These are phyloP conservation scores for Ascochyta clinopodiicola DNA, from an alignment of 2,329 filamentous ascomycete species.

Conservation along the genomic window DNA sequence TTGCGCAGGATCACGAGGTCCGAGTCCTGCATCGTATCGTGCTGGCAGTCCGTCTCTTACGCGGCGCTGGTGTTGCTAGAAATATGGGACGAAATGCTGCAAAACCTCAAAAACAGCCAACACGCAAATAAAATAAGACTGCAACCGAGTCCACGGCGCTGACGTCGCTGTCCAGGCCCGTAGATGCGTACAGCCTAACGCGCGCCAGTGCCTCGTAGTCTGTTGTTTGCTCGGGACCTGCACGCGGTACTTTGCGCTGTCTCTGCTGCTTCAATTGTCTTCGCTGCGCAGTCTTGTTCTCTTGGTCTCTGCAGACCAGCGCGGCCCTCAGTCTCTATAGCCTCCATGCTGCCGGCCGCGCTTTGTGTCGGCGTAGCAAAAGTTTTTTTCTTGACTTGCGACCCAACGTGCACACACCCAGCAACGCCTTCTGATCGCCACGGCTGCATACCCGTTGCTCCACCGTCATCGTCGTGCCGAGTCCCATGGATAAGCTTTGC, in stretches of 20 bases:
- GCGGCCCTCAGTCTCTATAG: neutral
- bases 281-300: neutral
- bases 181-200: slow-evolving; percentile 8
- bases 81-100: neutral
- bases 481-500: neutral
- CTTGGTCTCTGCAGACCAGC: neutral
- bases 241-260: slow-evolving; percentile 1
- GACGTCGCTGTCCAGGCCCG: slow-evolving; percentile 11
- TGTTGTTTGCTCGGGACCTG: slow-evolving; percentile 7
- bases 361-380: slow-evolving; percentile 11
- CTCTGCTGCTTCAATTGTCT: neutral
- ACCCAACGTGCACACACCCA: slow-evolving; percentile 3
- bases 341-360: neutral
- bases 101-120: neutral
- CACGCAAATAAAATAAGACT: neutral
- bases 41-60: neutral
- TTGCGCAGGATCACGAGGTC: slow-evolving; percentile 39
- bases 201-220: slow-evolving; percentile 9
- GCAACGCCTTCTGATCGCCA: neutral
- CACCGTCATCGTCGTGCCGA: neutral
- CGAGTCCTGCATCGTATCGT: slow-evolving; percentile 43
- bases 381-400: slow-evolving; percentile 3
- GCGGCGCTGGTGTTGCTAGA: neutral
- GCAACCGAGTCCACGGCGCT: slow-evolving; percentile 2
- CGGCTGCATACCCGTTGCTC: neutral